Evolutionary conservation across 2,329 filamentous ascomycete species (phyloP), one percentile per base, ranked within the genome.

Genomic region (Scedosporium dehoogii): DNA sequence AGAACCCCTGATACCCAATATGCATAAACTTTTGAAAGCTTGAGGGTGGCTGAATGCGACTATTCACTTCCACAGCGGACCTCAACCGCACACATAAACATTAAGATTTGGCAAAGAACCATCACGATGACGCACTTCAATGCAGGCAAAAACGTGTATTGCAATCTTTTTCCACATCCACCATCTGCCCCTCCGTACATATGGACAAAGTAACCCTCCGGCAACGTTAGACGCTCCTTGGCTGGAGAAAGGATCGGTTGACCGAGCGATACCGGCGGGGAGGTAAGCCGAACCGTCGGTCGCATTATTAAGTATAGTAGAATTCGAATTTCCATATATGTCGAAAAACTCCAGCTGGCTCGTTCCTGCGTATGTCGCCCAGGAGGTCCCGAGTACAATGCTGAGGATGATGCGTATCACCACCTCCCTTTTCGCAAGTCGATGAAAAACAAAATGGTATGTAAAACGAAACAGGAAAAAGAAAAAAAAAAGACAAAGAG

Each of bases 381-480:
- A 23, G 51, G 51, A 55, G 51, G 21, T 38, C 51, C 51, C 18
- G 23, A 55, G 51, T 23, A 55, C 51, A 18, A 55, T 55, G 51
- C 51, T 55, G 23, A 14, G 12, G 23, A 55, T 23, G 51, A 55
- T 55, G 21, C 23, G 51, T 12, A 27, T 55, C 23, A 55, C 51
- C 51, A 25, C 51, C 51, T 55, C 51, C 23, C 23, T 55, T 55
- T 38, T 38, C 33, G 33, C 51, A 55, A 27, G 27, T 48, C 27
- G 25, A 59, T n/a, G 18, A 63, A 60, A 61, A 57, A 25, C 46
- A 44, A 63, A 62, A 58, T 58, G 60, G 41, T 60, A 59, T 59
- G 58, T 51, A 61, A 57, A 60, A 38, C 33, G 33, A 38, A 38
- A 38, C 33, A 38, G 21, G 58, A 46, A 44, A 62, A 59, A 60